These are phyloP conservation scores for Aspergillus intermedius DNA, from an alignment of 2,329 filamentous ascomycete genomes.

Conservation along the genomic window DNA sequence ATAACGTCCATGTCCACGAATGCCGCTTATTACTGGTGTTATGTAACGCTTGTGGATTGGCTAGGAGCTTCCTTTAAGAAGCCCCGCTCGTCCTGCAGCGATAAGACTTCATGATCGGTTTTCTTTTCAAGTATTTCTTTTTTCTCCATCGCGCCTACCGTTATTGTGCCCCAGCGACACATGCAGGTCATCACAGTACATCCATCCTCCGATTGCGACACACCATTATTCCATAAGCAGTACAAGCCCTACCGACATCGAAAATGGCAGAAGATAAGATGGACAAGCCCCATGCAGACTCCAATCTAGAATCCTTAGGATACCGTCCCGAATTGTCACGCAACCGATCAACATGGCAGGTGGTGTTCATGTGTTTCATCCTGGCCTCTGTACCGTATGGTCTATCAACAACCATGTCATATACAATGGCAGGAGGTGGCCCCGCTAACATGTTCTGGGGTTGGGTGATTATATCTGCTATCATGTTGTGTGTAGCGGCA, in stretches of 20 bases:
- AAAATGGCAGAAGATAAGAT: not conserved
- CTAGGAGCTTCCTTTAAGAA: no score
- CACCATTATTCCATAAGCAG: not conserved
- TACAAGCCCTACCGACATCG: not conserved
- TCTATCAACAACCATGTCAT: slow-evolving; percentile 57
- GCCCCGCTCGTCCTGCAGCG: no score
- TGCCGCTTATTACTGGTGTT: no score
- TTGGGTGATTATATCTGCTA: slow-evolving; percentile 55
- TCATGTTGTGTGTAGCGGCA: slow-evolving; percentile 54
- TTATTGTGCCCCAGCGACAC: no score
- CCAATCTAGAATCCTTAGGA: slow-evolving; percentile 41
- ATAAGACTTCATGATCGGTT: no score
- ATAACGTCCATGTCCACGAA: no score
- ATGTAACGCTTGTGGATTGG: no score
- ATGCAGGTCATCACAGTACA: not conserved
- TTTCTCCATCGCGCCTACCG: no score
- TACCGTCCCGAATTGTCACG: slow-evolving; percentile 58
- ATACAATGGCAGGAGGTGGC: slow-evolving; percentile 62
- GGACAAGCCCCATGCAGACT: slow-evolving; percentile 1
- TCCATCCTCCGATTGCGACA: not conserved
- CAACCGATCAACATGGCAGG: slow-evolving; percentile 40
- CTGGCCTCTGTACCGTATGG: slow-evolving; percentile 65
- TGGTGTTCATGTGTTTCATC: slow-evolving; percentile 43
- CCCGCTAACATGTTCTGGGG: slow-evolving; percentile 61
- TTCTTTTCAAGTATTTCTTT: no score